Percentiles rank a stretch among this genome's conserved stretches.
Conservation (phyloP, 169 alveolate species). For the Condylostoma magnum region DNA sequence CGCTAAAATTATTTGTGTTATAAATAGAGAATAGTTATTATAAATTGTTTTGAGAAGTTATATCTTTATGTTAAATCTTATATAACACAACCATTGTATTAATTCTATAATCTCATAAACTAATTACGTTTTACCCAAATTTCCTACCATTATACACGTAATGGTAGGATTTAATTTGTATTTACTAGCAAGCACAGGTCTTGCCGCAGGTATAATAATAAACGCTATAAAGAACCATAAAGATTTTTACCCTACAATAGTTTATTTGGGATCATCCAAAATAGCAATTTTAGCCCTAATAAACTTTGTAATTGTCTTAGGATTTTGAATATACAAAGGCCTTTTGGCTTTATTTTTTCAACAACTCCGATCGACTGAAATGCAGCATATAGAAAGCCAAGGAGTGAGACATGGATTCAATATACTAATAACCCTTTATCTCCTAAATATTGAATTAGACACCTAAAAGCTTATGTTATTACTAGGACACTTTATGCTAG, state of each 20-base stretch:
- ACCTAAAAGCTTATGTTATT: no score
- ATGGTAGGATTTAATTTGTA: no score
- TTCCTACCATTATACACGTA: no score
- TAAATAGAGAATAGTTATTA: no score
- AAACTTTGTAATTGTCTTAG: constrained; percentile 2
- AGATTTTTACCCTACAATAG: constrained; percentile 11
- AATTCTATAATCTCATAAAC: no score
- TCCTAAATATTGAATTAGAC: constrained; percentile 22
- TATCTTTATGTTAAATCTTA: no score
- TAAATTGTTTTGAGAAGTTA: no score
- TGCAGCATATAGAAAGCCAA: constrained; percentile 28
- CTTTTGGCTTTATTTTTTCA: not conserved
- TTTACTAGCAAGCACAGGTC: no score
- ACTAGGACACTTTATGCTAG: no score
- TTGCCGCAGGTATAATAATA: not conserved
- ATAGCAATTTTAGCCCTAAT: not conserved
- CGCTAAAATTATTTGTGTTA: no score
- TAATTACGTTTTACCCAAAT: no score
- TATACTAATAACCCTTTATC: not conserved
- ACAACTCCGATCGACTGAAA: constrained; percentile 15
- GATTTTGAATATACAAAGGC: not conserved
- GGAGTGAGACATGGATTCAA: constrained; percentile 19
- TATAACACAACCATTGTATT: no score
- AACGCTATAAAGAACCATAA: not conserved
- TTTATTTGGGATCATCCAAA: constrained; percentile 6